A percentile compares a stretch with the other conserved stretches of the same genome.
Evolutionary conservation across 2,329 filamentous ascomycete species (phyloP).

Genomic region (Pezicula radicicola): DNA sequence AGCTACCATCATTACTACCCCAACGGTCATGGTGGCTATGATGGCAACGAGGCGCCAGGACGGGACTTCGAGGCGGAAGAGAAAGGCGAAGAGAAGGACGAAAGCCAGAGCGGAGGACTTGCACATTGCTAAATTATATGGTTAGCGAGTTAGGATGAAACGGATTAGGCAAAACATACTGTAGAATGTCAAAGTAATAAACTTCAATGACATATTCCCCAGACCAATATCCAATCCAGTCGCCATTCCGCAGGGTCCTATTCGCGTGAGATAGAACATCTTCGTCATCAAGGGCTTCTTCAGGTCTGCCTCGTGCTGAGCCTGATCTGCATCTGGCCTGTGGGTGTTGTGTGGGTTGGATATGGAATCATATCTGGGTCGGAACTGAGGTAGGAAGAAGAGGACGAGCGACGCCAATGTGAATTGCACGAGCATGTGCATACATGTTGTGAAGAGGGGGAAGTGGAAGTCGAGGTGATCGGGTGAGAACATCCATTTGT

Average conservation of each 20-base stretch:
- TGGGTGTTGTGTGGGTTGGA: constrained; percentile 28
- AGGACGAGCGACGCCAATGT: constrained; percentile 73
- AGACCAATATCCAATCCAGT: constrained; percentile 95
- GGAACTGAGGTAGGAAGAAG: constrained; percentile 76
- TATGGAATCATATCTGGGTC: constrained; percentile 53
- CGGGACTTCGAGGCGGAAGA: constrained; percentile 86
- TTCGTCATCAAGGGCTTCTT: constrained; percentile 70
- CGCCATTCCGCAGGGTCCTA: constrained; percentile 87
- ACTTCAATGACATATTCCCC: constrained; percentile 93
- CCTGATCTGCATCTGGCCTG: constrained; percentile 22
- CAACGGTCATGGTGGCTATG: constrained; percentile 86
- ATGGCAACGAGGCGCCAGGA: constrained; percentile 84
- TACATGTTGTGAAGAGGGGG: constrained; percentile 88
- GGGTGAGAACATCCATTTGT: constrained; percentile 99
- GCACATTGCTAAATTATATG: constrained; percentile 70
- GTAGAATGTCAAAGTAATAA: constrained; percentile 95
- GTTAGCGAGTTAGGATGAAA: constrained; percentile 7
- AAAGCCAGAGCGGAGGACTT: constrained; percentile 96
- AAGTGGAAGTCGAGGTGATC: constrained; percentile 86
- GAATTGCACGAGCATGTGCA: constrained; percentile 97
- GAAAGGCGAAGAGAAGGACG: constrained; percentile 89
- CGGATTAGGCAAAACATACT: constrained; percentile 49
- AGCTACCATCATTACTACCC: constrained; percentile 97
- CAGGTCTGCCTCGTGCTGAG: constrained; percentile 24
- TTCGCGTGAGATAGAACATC: constrained; percentile 86